Base-by-base conservation (phyloP, 805 yeast species). In the Metschnikowia borealis region DNA sequence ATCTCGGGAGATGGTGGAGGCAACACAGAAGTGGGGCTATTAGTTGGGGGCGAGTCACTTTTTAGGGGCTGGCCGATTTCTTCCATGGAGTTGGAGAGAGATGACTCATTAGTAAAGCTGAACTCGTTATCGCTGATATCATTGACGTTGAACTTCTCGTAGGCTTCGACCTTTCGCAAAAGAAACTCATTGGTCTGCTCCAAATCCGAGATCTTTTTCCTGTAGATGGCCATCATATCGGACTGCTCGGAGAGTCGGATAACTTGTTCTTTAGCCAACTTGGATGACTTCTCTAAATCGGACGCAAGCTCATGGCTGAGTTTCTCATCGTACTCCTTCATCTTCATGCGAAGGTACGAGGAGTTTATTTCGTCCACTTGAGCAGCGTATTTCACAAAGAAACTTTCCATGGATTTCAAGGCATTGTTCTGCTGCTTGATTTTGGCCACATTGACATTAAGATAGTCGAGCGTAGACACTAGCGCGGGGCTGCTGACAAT, bases 341-440 rank as follows among this genome's bases (percentile, higher is more conserved):
- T 29, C 35, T 55, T 55, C 13, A 20, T 39, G 11, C 43, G 38
- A 13, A 57, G 37, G 43, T 38, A 45, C n/a, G 33, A 14, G 4
- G 46, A 4, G 45, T 51, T 57, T 32, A 54, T 36, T n/a, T 53
- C 53, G 18, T 53, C 51, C 11, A 56, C 56, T 8, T 49, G 52
- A 14, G 44, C 35, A 38, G 68, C 76, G 57, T 82, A 87, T 51
- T 74, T 76, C 39, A 67, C 66, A 51, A 86, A 62, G 56, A 84
- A 85, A 21, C 66, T 69, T 34, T 80, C 82, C 38, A 87, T 68
- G 10, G 84, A 75, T 41, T 70, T 69, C 48, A 85, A 63, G 50
- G 82, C 75, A 54, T 79, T 71, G 55, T 76, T 82, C 57, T 85
- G 86, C 47, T 82, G 73, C 56, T 79, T 83, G 49, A 82, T 82